A percentile compares a stretch with the other conserved stretches of the same genome.
Evolutionary conservation across 129 eudicot species (phyloP).

Genomic region (Cynara cardunculus): DNA sequence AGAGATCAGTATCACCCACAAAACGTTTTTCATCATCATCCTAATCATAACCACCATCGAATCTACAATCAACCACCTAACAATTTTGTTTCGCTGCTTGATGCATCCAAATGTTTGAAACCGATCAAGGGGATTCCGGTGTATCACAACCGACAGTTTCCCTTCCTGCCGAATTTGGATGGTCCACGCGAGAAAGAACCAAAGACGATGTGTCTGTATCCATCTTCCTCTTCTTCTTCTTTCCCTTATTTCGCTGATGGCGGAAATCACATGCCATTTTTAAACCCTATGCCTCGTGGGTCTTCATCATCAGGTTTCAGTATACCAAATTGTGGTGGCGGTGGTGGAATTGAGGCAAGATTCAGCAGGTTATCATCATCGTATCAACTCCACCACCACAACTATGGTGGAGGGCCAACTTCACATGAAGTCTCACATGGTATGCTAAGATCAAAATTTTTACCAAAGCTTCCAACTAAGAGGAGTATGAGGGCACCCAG

Average conservation of each 20-base stretch:
- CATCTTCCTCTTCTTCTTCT: constrained; percentile 16
- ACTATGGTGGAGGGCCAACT: constrained; percentile 29
- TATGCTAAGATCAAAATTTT: constrained; percentile 47
- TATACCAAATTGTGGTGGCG: constrained; percentile 21
- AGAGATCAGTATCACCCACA: background rate
- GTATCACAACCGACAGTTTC: constrained; percentile 55
- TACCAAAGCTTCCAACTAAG: constrained; percentile 42
- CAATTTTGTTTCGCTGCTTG: constrained; percentile 23
- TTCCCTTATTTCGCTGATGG: constrained; percentile 16
- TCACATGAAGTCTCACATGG: constrained; percentile 22
- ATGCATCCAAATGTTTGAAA: constrained; percentile 32
- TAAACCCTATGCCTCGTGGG: constrained; percentile 26
- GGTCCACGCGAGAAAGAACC: constrained; percentile 47
- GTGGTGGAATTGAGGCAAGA: constrained; percentile 18
- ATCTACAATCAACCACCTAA: constrained; percentile 2
- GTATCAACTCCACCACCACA: constrained; percentile 24
- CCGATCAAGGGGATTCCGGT: constrained; percentile 77
- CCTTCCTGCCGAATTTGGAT: constrained; percentile 38
- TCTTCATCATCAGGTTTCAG: constrained; percentile 1
- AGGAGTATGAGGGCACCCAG: constrained; percentile 69
- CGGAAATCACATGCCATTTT: constrained; percentile 34
- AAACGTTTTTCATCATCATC: constrained; percentile 24
- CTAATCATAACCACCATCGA: constrained; percentile 5
- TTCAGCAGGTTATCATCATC: constrained; percentile 20
- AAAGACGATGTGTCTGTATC: constrained; percentile 36